Conservation (phyloP, 1,139 yeast genomes). For the Komagataea norvegica region DNA sequence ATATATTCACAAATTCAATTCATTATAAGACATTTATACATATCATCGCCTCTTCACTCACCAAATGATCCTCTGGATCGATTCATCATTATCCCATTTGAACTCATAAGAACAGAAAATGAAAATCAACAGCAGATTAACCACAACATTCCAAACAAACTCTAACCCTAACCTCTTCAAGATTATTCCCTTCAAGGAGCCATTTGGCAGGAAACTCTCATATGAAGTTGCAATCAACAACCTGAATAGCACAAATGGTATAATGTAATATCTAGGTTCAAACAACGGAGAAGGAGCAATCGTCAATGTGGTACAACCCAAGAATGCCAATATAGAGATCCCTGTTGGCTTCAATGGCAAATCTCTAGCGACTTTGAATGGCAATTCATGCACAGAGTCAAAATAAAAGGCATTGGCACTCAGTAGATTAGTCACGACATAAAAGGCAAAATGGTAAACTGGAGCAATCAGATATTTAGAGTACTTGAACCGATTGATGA, state of each 20-base stretch:
- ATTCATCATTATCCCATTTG: conserved; percentile 59
- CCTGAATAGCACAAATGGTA: conserved; percentile 77
- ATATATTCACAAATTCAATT: too few relatives aligned
- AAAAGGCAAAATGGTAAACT: conserved; percentile 65
- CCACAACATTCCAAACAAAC: conserved; percentile 50
- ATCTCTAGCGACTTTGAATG: conserved; percentile 30
- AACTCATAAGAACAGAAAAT: conserved; percentile 63
- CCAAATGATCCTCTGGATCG: conserved; percentile 84
- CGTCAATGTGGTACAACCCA: conserved; percentile 52
- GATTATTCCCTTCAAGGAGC: conserved; percentile 24
- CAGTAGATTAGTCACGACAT: conserved; percentile 39
- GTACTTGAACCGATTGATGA: conserved; percentile 44
- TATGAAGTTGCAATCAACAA: conserved; percentile 44
- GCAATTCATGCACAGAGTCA: conserved; percentile 32
- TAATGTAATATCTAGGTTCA: conserved; percentile 87
- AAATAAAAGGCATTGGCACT: conserved; percentile 32
- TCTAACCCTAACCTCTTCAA: conserved; percentile 47
- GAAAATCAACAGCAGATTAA: conserved; percentile 48
- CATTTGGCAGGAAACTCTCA: conserved; percentile 28
- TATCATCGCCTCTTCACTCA: too few relatives aligned
- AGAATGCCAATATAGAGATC: conserved; percentile 41
- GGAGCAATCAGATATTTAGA: conserved; percentile 49
- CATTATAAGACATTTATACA: too few relatives aligned
- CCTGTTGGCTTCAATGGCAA: conserved; percentile 38
- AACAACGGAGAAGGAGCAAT: conserved; percentile 85